Evolutionary conservation across 2,329 filamentous ascomycete genomes (phyloP).

Genomic region (Tolypocladium tundrense): DNA sequence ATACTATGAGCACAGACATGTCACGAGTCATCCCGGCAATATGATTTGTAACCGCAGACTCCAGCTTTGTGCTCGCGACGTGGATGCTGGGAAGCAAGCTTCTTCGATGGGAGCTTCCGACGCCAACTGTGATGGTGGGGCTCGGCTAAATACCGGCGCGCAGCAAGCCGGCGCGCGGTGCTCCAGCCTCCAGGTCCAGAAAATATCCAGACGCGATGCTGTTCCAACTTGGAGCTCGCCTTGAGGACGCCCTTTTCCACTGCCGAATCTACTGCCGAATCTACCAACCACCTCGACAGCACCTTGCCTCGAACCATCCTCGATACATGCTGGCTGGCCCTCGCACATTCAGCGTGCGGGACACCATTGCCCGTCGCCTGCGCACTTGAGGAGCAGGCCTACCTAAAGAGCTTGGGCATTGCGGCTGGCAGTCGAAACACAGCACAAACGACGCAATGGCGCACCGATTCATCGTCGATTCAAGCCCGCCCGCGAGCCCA

Average conservation of each 20-base stretch:
- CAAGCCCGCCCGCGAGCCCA: constrained; percentile 30
- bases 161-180: not conserved
- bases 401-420: not conserved
- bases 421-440: not conserved
- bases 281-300: not conserved
- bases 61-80: too few species aligned
- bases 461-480: constrained; percentile 30
- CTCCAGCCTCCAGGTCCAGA: constrained; percentile 4
- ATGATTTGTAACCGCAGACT: not conserved
- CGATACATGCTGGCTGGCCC: not conserved
- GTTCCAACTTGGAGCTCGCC: not conserved
- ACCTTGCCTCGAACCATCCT: not conserved
- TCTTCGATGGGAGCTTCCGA: not conserved
- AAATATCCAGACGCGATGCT: constrained; percentile 11
- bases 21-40: not conserved
- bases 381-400: not conserved
- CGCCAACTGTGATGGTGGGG: not conserved
- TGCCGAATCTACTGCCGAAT: not conserved
- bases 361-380: not conserved
- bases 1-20: not conserved
- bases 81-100: not conserved
- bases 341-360: not conserved
- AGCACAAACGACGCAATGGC: constrained; percentile 22
- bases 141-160: constrained; percentile 5
- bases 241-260: not conserved